Base-by-base conservation (phyloP, 805 yeast genomes). In the Schwanniomyces polymorphus region DNA sequence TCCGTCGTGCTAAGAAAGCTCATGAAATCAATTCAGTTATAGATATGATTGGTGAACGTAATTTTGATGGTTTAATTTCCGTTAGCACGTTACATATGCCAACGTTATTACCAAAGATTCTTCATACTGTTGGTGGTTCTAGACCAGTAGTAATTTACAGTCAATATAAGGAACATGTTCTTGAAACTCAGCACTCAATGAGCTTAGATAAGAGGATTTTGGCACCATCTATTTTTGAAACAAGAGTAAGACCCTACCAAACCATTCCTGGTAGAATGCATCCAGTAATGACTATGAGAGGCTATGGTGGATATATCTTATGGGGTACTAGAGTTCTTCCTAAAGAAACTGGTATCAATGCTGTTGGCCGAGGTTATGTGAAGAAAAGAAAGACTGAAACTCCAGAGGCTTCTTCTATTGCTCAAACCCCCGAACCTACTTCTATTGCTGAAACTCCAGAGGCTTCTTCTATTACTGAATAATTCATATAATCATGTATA, bases 221-320 rank as follows among this genome's bases (percentile, higher is more conserved):
- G 55, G 92, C 94, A 0, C 96, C 97, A 5, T 81, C 89, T 12
- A 81, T 92, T 18, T 76, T 80, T 51, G 97, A 91, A 64, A 81
- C 95, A 0, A 76, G 88, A 51, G 94, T 87, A 10, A 80, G 97
- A 53, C 85, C 84, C 42, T 91, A 86, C 63, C 99, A 94, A 71
- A 90, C 97, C 3, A 82, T 92, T 26, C 89, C 96, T 16, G 99
- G 98, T 7, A 84, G 95, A 61, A 74, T 92, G 59, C 99, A 94
- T 65, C 99, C 99, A 0, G 61, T 85, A 50, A 94, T 94, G 99
- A 88, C 97, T 0, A 84, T 86, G 77, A 79, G 89, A 58, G 91
- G 96, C 6, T 91, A 86, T 48, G 98, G 97, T 28, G 99, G 99
- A 0, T 92, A 82, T 63, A 63, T 94, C 2, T 70, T 91, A 54